Evolutionary conservation across 331 rosid genomes (phyloP).

Genomic region (Malus hybrid): DNA sequence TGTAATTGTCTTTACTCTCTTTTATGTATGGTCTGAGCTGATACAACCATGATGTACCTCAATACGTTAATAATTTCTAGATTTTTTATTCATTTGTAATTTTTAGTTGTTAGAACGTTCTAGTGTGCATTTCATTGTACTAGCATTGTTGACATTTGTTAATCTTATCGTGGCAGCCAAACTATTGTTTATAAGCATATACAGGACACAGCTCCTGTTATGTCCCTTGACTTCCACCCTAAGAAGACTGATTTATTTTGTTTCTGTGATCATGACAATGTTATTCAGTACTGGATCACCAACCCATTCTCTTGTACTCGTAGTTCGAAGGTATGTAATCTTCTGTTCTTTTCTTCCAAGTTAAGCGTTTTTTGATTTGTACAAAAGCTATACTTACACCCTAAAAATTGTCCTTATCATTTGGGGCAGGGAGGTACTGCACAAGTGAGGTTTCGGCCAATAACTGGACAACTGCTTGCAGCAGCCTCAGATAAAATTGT

Average conservation of each 20-base stretch:
- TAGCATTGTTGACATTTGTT: neutral
- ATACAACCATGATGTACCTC: neutral
- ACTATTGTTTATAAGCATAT: slow-evolving; percentile 40
- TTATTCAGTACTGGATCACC: slow-evolving; percentile 68
- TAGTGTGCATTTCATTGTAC: slow-evolving; percentile 4
- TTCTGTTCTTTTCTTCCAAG: neutral
- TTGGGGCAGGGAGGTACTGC: slow-evolving; percentile 65
- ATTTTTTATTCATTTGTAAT: neutral
- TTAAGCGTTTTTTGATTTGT: neutral
- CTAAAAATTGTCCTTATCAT: slow-evolving; percentile 19
- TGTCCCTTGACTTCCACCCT: slow-evolving; percentile 88
- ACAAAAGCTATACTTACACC: slow-evolving; percentile 6
- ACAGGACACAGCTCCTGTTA: slow-evolving; percentile 51
- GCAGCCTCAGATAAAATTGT: slow-evolving; percentile 64
- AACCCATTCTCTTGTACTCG: slow-evolving; percentile 46
- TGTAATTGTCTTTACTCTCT: slow-evolving; percentile 25
- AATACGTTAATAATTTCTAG: neutral
- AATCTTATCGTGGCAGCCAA: slow-evolving; percentile 55
- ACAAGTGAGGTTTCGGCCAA: slow-evolving; percentile 80
- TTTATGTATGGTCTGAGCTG: neutral
- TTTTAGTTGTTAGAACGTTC: neutral
- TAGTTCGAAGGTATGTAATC: slow-evolving; percentile 48
- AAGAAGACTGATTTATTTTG: slow-evolving; percentile 76
- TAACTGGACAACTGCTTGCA: slow-evolving; percentile 64
- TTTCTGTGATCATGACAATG: slow-evolving; percentile 65